Evolutionary conservation across 192 early-diverging fungal species (phyloP), one percentile per base, ranked within the genome.

Genomic region (Gamsiella multidivaricata): DNA sequence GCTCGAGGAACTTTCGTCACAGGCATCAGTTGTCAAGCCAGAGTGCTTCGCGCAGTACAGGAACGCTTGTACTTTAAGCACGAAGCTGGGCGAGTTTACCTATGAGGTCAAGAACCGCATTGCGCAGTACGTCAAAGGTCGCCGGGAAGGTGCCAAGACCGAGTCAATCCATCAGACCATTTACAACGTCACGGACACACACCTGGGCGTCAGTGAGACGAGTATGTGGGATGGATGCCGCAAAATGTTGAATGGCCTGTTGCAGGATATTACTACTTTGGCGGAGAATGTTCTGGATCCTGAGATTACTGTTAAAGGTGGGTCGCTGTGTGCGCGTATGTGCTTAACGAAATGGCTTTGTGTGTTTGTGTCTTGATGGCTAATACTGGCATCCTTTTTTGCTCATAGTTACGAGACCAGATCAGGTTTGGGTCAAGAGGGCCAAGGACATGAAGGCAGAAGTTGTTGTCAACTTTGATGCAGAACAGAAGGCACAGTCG

Each of bases 361-460:
- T 47, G 12, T 23, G 34, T 23, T 52, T 37, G 18, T 52, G 11
- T 9, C 20, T 60, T 32, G 17, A n/a, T 32, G 42, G 28, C 41
- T 41, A 46, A 2, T n/a, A 20, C 18, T 42, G 14, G 0, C 34
- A 29, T 60, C 7, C 28, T 33, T n/a, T 29, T 54, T 23, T 12
- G 46, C n/a, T 39, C 8, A 23, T 41, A 89, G 84, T 83, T 59
- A 32, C 49, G 9, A 82, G 81, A 15, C 62, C 69, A 6, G 89
- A 86, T 42, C 83, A 89, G 54, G 94, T 95, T 22, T 97, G 96
- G 96, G 70, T 90, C 43, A 80, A 82, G 58, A 85, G 95, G 9
- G 92, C 95, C n/a, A 86, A 85, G 47, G 86, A 89, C 39, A 86
- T 96, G 82, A 95, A 96, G 74, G 87, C 85, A 0, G 90, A 91